Percentiles rank a stretch among this genome's conserved stretches.
Evolutionary conservation across 2,329 filamentous ascomycete genomes (phyloP).

Genomic region (Daldinia sp.): DNA sequence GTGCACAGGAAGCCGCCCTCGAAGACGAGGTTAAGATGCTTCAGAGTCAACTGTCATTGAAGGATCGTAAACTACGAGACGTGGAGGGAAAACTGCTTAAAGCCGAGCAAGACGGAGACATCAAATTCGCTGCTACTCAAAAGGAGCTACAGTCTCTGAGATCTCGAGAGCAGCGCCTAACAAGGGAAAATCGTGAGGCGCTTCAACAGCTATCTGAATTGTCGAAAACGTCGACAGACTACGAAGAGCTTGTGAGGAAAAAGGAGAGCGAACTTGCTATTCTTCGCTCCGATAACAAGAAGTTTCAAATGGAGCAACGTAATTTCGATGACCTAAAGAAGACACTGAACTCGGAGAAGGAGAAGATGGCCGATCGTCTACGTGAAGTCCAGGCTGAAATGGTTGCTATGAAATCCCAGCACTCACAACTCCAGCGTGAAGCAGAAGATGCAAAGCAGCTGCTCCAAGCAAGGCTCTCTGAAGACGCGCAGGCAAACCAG

Average conservation of each 20-base stretch:
- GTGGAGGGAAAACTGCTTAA: constrained; percentile 86
- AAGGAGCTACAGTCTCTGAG: constrained; percentile 84
- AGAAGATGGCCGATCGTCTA: constrained; percentile 79
- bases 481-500: constrained; percentile 86
- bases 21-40: constrained; percentile 90
- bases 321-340: constrained; percentile 83
- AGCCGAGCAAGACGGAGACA: constrained; percentile 87
- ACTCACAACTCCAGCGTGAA: constrained; percentile 86
- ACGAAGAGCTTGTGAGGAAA: constrained; percentile 90
- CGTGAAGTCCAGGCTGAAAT: constrained; percentile 89
- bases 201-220: constrained; percentile 88
- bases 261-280: constrained; percentile 95
- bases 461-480: constrained; percentile 87
- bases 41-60: constrained; percentile 87
- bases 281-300: constrained; percentile 85
- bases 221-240: constrained; percentile 91
- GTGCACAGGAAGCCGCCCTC: constrained; percentile 79
- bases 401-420: constrained; percentile 86
- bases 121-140: constrained; percentile 81
- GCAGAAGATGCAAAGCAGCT: constrained; percentile 87
- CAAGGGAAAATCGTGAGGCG: constrained; percentile 83
- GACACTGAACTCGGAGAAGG: constrained; percentile 78
- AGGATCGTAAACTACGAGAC: constrained; percentile 90
- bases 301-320: constrained; percentile 83
- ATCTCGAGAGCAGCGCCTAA: constrained; percentile 79